These are phyloP conservation scores for Penicillium sp. DNA, from an alignment of 2,329 filamentous ascomycete species.

Conservation along the genomic window DNA sequence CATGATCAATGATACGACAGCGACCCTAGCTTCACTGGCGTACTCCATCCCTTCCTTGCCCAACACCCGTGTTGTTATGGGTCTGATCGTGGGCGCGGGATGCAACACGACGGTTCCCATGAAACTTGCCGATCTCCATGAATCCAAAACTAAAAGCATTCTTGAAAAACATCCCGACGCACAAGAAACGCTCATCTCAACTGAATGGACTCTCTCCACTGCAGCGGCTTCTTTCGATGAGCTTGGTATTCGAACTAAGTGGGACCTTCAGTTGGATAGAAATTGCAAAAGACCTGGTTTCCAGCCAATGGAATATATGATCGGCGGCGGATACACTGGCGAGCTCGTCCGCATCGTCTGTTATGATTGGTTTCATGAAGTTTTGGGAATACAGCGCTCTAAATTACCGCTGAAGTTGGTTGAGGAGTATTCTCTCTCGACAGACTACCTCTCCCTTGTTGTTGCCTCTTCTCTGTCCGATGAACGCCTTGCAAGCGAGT, in stretches of 20 bases:
- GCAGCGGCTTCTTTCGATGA: slow-evolving; percentile 62
- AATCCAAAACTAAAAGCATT: slow-evolving; percentile 55
- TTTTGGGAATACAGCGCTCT: slow-evolving; percentile 39
- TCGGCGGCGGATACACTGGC: slow-evolving; percentile 68
- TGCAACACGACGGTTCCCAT: slow-evolving; percentile 74
- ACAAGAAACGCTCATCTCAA: slow-evolving; percentile 67
- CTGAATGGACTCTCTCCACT: slow-evolving; percentile 75
- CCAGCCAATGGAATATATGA: slow-evolving; percentile 78
- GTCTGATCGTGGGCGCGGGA: slow-evolving; percentile 73
- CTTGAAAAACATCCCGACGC: slow-evolving; percentile 48
- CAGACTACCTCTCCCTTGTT: slow-evolving; percentile 67
- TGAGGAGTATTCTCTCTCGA: slow-evolving; percentile 59
- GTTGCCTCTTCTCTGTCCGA: slow-evolving; percentile 52
- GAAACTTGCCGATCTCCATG: slow-evolving; percentile 58
- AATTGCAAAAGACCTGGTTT: slow-evolving; percentile 67
- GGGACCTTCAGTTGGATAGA: slow-evolving; percentile 65
- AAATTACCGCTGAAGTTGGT: slow-evolving; percentile 54
- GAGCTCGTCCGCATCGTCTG: slow-evolving; percentile 69
- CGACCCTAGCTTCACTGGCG: slow-evolving; percentile 72
- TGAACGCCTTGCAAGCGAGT: slow-evolving; percentile 44
- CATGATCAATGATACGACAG: slow-evolving; percentile 75
- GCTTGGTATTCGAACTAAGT: slow-evolving; percentile 61
- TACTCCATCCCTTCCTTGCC: slow-evolving; percentile 61
- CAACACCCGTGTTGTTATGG: slow-evolving; percentile 67
- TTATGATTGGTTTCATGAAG: slow-evolving; percentile 57